Percentiles rank a stretch among this genome's conserved stretches.
These are phyloP conservation scores for Corymbia citriodora DNA, from an alignment of 441 rosid species.

Conservation along the genomic window DNA sequence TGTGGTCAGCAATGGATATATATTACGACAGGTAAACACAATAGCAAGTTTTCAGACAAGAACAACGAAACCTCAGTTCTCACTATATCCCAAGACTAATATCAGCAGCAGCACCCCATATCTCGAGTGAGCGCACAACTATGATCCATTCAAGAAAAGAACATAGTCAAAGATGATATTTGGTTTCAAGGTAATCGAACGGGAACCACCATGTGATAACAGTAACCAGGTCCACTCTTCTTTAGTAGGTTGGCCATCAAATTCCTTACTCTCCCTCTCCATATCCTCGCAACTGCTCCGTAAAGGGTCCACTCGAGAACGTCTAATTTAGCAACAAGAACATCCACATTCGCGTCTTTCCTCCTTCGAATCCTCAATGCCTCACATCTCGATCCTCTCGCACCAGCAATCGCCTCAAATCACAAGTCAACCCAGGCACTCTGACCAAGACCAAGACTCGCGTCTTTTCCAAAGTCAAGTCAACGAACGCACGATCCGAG, in stretches of 20 bases:
- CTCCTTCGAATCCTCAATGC: background rate
- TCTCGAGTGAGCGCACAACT: fast-evolving
- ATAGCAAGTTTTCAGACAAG: background rate
- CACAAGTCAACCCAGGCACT: background rate
- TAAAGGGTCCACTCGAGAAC: background rate
- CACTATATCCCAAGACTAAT: background rate
- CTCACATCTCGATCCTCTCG: background rate
- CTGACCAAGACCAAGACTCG: background rate
- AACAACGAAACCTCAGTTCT: background rate
- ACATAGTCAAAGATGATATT: background rate
- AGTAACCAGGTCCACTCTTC: background rate
- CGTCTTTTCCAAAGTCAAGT: background rate
- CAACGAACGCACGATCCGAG: background rate
- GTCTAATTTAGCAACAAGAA: background rate
- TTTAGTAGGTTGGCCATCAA: background rate
- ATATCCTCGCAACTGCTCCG: background rate
- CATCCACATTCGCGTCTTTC: background rate
- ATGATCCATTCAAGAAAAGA: background rate
- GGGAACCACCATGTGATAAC: background rate
- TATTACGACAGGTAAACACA: background rate
- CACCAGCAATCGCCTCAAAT: background rate
- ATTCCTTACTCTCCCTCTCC: background rate
- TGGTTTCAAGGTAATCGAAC: background rate
- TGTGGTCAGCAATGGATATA: background rate
- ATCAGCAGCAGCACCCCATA: background rate